Conservation (phyloP, 805 yeast species). For the Candida fluviatilis region DNA sequence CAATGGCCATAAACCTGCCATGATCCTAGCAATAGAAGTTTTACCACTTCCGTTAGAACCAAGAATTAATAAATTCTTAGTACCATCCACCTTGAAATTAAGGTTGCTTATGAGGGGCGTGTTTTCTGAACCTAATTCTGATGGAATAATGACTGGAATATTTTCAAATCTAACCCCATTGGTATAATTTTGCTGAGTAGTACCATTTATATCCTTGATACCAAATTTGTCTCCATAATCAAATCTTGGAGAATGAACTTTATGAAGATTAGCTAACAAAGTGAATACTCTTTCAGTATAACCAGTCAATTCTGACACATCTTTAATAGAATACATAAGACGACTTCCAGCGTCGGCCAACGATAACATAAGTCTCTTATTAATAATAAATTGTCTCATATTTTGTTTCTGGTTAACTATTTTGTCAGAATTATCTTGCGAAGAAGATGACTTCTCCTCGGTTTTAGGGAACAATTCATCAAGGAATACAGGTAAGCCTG, state of each 20-base stretch:
- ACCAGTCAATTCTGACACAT: slow-evolving; percentile 85
- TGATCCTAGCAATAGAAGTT: slow-evolving; percentile 75
- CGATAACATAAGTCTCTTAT: slow-evolving; percentile 84
- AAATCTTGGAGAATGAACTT: slow-evolving; percentile 65
- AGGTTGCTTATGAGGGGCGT: slow-evolving; percentile 55
- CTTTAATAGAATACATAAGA: slow-evolving; percentile 91
- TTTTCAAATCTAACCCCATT: slow-evolving; percentile 78
- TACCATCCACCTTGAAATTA: slow-evolving; percentile 53
- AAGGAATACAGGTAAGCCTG: slow-evolving; percentile 82
- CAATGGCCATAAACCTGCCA: slow-evolving; percentile 91
- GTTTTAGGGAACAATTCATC: slow-evolving; percentile 42
- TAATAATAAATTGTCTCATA: slow-evolving; percentile 85
- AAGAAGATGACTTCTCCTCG: slow-evolving; percentile 7
- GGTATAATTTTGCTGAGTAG: slow-evolving; percentile 68
- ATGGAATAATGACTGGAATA: slow-evolving; percentile 78
- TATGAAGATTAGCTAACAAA: slow-evolving; percentile 71
- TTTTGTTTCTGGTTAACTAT: slow-evolving; percentile 46
- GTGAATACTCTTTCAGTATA: slow-evolving; percentile 83
- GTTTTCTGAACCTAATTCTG: slow-evolving; percentile 55
- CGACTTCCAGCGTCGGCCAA: slow-evolving; percentile 95
- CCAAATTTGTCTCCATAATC: slow-evolving; percentile 45
- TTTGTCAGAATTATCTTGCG: slow-evolving; percentile 2
- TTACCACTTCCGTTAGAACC: slow-evolving; percentile 92
- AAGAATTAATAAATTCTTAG: slow-evolving; percentile 70
- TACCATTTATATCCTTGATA: slow-evolving; percentile 59